phyloP scores from a whole-genome alignment of 495 filamentous ascomycete genomes.

The Lentithecium fluviatile region DNA sequence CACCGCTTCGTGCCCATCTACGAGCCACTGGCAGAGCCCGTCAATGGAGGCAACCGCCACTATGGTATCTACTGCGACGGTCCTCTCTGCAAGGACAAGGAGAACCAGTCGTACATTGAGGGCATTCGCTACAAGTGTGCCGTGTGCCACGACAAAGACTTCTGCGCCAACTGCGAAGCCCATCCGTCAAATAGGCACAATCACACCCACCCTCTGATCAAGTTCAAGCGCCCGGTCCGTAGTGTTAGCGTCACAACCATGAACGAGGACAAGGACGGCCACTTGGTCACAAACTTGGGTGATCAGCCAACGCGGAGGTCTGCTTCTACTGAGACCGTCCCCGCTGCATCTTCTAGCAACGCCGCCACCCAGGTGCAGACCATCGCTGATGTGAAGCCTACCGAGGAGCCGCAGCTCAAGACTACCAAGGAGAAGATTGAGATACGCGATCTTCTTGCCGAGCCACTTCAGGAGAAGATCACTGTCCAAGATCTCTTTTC shows the following conservation, averaged over 20 bases:
- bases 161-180: constrained; percentile 93
- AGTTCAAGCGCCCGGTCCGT: constrained; percentile 91
- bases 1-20: constrained; percentile 93
- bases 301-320: constrained; percentile 52
- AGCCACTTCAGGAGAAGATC: constrained; percentile 39
- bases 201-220: constrained; percentile 90
- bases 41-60: constrained; percentile 52
- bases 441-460: constrained; percentile 42
- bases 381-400: constrained; percentile 67
- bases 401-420: constrained; percentile 42
- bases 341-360: constrained; percentile 51
- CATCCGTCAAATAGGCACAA: constrained; percentile 83
- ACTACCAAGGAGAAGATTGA: constrained; percentile 43
- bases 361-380: constrained; percentile 67
- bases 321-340: constrained; percentile 53
- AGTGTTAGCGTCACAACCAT: constrained; percentile 85
- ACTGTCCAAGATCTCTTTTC: constrained; percentile 36
- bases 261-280: constrained; percentile 67
- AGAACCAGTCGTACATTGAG: constrained; percentile 64
- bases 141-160: constrained; percentile 93
- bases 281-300: constrained; percentile 62
- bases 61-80: constrained; percentile 93
- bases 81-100: constrained; percentile 71
- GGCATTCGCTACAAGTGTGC: constrained; percentile 96
- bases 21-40: constrained; percentile 64